Conservation (phyloP, 75 land plant genomes). For the Cryptomeria japonica region DNA sequence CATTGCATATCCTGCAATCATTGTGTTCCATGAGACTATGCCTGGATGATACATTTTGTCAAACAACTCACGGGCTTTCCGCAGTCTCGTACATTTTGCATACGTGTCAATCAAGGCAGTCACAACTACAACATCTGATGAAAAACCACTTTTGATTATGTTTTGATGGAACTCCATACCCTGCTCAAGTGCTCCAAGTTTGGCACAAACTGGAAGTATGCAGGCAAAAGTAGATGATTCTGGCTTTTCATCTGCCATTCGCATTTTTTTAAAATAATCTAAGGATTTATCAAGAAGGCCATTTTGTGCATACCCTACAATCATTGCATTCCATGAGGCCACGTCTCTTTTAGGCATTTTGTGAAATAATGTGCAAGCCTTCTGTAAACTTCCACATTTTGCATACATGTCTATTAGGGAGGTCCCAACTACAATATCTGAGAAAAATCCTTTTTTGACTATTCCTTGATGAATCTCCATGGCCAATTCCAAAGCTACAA, state of each 20-base stretch:
- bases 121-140: conserved; percentile 11
- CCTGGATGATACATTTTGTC: conserved; percentile 15
- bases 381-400: conserved; percentile 23
- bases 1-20: conserved; percentile 23
- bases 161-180: conserved; percentile 18
- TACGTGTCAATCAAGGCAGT: conserved; percentile 32
- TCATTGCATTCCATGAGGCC: conserved; percentile 25
- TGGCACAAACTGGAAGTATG: conserved; percentile 20
- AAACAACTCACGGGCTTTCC: conserved; percentile 18
- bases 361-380: conserved; percentile 21
- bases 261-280: conserved; percentile 6
- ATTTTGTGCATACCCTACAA: conserved; percentile 14
- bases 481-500: conserved; percentile 15
- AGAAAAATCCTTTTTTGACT: conserved; percentile 9
- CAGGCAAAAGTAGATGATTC: conserved; percentile 15
- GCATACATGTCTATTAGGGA: conserved; percentile 29
- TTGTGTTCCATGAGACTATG: conserved; percentile 20
- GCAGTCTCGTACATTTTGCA: conserved; percentile 20
- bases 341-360: conserved; percentile 16
- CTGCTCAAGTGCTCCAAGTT: conserved; percentile 27
- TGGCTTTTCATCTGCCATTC: conserved; percentile 1
- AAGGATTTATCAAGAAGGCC: neutral
- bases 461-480: conserved; percentile 13
- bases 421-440: conserved; percentile 12
- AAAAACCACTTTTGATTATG: conserved; percentile 4